A percentile compares a stretch with the other conserved stretches of the same genome.
Evolutionary conservation across 139 green algal species (phyloP).

Genomic region (Tetradesmus obliquus): DNA sequence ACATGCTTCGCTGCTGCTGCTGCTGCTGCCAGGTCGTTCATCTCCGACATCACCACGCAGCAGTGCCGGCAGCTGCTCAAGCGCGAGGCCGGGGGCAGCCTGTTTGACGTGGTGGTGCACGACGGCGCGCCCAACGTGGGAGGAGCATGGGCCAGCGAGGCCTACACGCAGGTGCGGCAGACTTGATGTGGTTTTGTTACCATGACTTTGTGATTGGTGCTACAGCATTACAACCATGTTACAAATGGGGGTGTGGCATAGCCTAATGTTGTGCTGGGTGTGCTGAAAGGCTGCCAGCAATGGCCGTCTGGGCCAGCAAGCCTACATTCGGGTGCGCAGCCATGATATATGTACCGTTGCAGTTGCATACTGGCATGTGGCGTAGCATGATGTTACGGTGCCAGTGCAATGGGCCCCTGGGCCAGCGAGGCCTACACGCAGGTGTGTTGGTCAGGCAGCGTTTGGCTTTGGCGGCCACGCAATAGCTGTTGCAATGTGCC

Average conservation of each 20-base stretch:
- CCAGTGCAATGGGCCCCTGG: background rate
- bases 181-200: background rate
- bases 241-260: too few species aligned
- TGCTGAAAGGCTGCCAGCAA: background rate
- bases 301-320: too few species aligned
- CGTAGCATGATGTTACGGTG: too few species aligned
- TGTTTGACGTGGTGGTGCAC: slow-evolving; percentile 96
- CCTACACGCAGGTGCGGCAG: slow-evolving; percentile 72
- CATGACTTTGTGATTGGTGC: too few species aligned
- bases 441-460: background rate
- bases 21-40: slow-evolving; percentile 67
- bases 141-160: slow-evolving; percentile 44
- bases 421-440: background rate
- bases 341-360: too few species aligned
- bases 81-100: slow-evolving; percentile 76
- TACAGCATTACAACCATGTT: background rate
- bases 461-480: too few species aligned
- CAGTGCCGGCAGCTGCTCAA: slow-evolving; percentile 80
- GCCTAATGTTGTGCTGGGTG: background rate
- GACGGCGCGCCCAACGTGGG: slow-evolving; percentile 98
- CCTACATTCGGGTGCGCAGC: too few species aligned
- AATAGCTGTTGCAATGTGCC: too few species aligned
- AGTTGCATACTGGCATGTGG: too few species aligned
- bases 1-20: background rate
- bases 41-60: slow-evolving; percentile 96